Evolutionary conservation across 441 rosid genomes (phyloP), one percentile per base, ranked within the genome.

Genomic region (Euphorbia corollata): DNA sequence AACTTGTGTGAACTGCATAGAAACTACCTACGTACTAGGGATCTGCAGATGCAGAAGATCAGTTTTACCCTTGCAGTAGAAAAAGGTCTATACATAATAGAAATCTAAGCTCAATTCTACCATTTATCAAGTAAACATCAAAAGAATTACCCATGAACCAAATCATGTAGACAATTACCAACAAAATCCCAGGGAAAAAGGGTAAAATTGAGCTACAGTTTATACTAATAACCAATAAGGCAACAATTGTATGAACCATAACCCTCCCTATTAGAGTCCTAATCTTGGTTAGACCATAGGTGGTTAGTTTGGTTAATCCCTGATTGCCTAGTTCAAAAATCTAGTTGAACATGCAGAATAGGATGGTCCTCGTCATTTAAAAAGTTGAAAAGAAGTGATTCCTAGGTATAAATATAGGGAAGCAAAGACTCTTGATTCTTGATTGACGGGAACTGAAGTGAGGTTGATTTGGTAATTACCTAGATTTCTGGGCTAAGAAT

Each of bases 401-500:
- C 79, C 74, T 67, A 54, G 70, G 70, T 41, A 16, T 22, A 65
- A 74, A 64, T 32, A 38, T 38, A 24, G 16, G 54, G 51, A 63
- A 69, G 65, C 70, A 41, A 57, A 60, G 71, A 82, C 65, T 71
- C 77, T 55, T 48, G 45, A 82, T 68, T 71, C 77, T 55, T 48
- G 45, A 64, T 65, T 62, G 72, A 56, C 23, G 36, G 22, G 22
- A 27, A 63, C 36, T 63, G 60, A 54, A 62, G 30, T 19, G 61
- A 69, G 85, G 70, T 72, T 75, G 68, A 67, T 71, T 71, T 39
- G 66, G 73, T 65, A 69, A 74, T 53, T 65, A 47, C 10, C 60
- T 12, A 41, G 47, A 59, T 51, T 51, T 71, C 43, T 67, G 24
- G 41, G 13, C 59, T n/a, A 59, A 61, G 45, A 68, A 55, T 68